A percentile compares a stretch with the other conserved stretches of the same genome.
These are phyloP conservation scores for Chalaropsis ovoidea DNA, from an alignment of 2,329 filamentous ascomycete genomes.

Conservation along the genomic window DNA sequence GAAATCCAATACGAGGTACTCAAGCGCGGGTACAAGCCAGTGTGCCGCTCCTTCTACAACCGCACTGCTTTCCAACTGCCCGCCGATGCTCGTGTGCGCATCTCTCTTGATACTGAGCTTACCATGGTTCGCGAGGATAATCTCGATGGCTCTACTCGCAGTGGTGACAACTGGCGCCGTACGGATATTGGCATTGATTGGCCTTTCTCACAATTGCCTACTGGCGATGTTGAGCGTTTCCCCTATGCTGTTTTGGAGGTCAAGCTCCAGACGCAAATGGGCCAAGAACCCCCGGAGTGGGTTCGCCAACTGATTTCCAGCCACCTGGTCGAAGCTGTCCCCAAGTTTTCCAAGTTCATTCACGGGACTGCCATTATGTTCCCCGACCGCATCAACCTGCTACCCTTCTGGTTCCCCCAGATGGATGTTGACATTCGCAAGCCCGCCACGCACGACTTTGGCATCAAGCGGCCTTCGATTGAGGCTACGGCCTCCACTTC, in stretches of 20 bases:
- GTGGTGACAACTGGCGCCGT: constrained; percentile 85
- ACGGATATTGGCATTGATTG: constrained; percentile 97
- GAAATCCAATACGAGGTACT: constrained; percentile 92
- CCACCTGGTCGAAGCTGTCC: constrained; percentile 95
- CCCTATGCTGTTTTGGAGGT: constrained; percentile 95
- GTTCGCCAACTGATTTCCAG: constrained; percentile 86
- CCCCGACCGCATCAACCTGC: constrained; percentile 72
- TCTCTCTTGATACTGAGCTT: constrained; percentile 91
- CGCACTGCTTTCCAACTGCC: constrained; percentile 95
- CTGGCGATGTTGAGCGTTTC: constrained; percentile 79
- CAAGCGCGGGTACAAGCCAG: constrained; percentile 74
- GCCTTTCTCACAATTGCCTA: constrained; percentile 79
- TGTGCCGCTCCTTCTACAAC: constrained; percentile 95
- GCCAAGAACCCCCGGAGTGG: constrained; percentile 93
- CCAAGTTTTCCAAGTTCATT: constrained; percentile 99
- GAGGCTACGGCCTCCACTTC: constrained; percentile 55
- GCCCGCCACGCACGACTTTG: constrained; percentile 76
- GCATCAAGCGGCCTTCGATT: constrained; percentile 64
- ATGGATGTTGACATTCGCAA: constrained; percentile 98
- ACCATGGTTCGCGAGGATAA: constrained; percentile 96
- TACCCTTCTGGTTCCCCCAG: constrained; percentile 96
- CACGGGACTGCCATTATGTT: constrained; percentile 86
- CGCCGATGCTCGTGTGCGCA: constrained; percentile 88
- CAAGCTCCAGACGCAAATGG: constrained; percentile 91
- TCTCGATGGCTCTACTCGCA: constrained; percentile 63